Conservation (phyloP, 768 basidiomycete species). For the Rubroboletus satanas region DNA sequence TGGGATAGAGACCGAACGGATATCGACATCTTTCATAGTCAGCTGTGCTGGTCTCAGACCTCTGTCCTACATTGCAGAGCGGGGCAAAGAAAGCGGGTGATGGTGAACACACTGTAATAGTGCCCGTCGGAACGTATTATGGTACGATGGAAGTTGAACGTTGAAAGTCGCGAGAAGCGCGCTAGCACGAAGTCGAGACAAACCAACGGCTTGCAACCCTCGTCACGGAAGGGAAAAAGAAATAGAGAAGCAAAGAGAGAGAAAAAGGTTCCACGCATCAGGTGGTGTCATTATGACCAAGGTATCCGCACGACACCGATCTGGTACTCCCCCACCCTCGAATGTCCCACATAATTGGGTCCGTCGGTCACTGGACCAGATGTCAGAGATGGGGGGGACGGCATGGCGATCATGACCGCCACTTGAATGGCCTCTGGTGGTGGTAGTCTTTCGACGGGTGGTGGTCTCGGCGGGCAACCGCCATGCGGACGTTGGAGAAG, state of each 20-base stretch:
- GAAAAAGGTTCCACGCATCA: background rate
- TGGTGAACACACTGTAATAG: background rate
- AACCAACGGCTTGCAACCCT: background rate
- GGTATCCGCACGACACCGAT: constrained; percentile 42
- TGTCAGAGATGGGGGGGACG: constrained; percentile 19
- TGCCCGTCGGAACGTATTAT: background rate
- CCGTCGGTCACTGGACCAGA: background rate
- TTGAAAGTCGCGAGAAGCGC: too few relatives aligned
- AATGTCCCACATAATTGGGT: constrained; percentile 4
- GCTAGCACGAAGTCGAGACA: background rate
- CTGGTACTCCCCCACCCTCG: constrained; percentile 36
- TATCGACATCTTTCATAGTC: background rate
- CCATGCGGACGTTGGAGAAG: constrained; percentile 1
- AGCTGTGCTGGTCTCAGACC: constrained; percentile 2
- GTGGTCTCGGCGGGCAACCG: constrained; percentile 8
- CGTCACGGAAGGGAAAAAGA: background rate
- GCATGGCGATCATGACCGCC: constrained; percentile 48
- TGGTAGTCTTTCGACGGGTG: constrained; percentile 5
- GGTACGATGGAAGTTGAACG: background rate
- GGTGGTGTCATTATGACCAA: constrained; percentile 24
- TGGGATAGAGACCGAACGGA: background rate
- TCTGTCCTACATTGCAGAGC: constrained; percentile 7
- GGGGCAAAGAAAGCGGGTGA: background rate
- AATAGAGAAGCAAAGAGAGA: background rate
- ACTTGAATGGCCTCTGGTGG: constrained; percentile 34